Evolutionary conservation across 2,329 filamentous ascomycete species (phyloP), one percentile per base, ranked within the genome.

Genomic region (Exophiala oligosperma): DNA sequence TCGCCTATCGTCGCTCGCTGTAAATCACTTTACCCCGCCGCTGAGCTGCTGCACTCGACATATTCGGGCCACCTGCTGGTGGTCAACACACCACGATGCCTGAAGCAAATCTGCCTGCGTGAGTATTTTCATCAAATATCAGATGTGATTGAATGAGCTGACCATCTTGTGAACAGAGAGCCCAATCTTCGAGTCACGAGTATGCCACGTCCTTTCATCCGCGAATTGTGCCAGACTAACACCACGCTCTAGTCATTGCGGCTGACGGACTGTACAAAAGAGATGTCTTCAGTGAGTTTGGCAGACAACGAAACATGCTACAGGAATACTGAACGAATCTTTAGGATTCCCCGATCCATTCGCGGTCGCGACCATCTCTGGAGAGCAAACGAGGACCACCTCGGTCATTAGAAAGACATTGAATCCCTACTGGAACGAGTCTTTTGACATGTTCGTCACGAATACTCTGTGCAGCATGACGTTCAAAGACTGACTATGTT

Each of bases 381-480:
- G 94, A 74, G 94, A 99, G 77, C 94, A 99, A 79, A 99, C 94
- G 58, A 91, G 92, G 77, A 97, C 94, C n/a, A 99, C 94, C 9
- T 88, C 88, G 38, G 94, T 97, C 67, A 96, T 94, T 75, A 97
- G 97, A 78, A 90, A 94, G 77, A 97, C 94, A 9, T 80, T 99
- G 75, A 97, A 97, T 75, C 94, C 94, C n/a, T 99, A 99, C 75
- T 99, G 94, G 94, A 99, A 99, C 76, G 94, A 99, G 80, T 92
- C 87, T 72, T 99, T 99, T 79, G 94, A 99, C 76, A 89, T 99
- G 94, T 97, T 86, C 70, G 88, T 72, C 61, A 38, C 60, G 47
- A 37, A 11, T 40, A n/a, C 38, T 17, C 48, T 17, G 12, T 9
- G 51, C 8, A 23, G 32, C 23, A 26, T 24, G 40, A 9, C 14